Conservation (phyloP, 331 rosid genomes). For the Stylosanthes scabra region DNA sequence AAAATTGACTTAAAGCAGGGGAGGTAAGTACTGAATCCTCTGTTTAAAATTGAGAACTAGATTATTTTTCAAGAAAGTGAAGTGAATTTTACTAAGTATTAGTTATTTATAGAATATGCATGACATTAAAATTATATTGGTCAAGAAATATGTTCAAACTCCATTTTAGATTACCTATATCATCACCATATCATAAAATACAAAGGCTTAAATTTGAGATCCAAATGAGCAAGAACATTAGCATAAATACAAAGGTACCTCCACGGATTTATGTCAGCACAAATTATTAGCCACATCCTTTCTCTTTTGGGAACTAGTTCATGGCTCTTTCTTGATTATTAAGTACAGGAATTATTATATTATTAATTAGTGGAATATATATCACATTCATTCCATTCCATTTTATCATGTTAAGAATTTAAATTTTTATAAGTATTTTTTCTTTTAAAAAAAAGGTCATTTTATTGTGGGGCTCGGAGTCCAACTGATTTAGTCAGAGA, state of each 20-base stretch:
- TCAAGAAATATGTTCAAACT: slow-evolving; percentile 9
- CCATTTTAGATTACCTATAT: not conserved
- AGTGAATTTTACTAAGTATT: not conserved
- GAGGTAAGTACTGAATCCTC: too few relatives aligned
- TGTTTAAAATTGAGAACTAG: too few relatives aligned
- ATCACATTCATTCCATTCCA: too few relatives aligned
- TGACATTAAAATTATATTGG: not conserved
- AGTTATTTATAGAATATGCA: too few relatives aligned
- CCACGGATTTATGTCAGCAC: slow-evolving; percentile 33
- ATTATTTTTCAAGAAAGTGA: not conserved
- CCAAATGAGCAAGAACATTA: slow-evolving; percentile 27
- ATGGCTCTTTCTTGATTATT: slow-evolving; percentile 8
- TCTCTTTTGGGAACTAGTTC: slow-evolving; percentile 21
- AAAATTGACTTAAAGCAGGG: too few relatives aligned
- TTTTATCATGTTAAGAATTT: too few relatives aligned
- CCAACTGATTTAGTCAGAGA: slow-evolving; percentile 31
- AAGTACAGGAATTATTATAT: slow-evolving; percentile 1
- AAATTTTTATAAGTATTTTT: too few relatives aligned
- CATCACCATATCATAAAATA: slow-evolving; percentile 12
- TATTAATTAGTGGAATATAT: too few relatives aligned
- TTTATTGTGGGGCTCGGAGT: slow-evolving; percentile 13
- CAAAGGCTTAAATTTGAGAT: not conserved
- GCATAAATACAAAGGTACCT: slow-evolving; percentile 33
- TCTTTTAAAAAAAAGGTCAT: too few relatives aligned
- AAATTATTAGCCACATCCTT: slow-evolving; percentile 21